Evolutionary conservation across 2,329 filamentous ascomycete species (phyloP), one percentile per base, ranked within the genome.

Genomic region (Microsporum ferrugineum): DNA sequence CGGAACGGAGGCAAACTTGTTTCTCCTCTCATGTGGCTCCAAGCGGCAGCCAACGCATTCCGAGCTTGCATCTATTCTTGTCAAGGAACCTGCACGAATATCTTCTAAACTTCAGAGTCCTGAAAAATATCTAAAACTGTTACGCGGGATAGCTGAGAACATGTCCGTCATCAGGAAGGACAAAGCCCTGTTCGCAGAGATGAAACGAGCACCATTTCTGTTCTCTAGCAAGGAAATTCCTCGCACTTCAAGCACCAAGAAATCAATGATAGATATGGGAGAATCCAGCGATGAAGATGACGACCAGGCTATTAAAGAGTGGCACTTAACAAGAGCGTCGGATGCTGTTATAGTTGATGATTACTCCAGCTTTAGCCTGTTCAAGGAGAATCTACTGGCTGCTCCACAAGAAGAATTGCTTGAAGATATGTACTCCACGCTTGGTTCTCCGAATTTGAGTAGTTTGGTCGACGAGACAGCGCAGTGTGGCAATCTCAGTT

Each of bases 331-430:
- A 0, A 78, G 82, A 38, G 86, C 91, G 1, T 79, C 77, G 57
- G 80, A 88, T 59, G 88, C 94, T 67, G 86, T 94, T 47, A 82
- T 95, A 60, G 78, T 91, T 8, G 90, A 96, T 70, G 92, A 97
- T 68, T 91, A 94, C 67, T 88, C 89, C 68, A 91, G 88, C 68
- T 96, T 92, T 71, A 86, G 87, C 38, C 79, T 94, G 1, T 99
- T 99, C 79, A 92, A 91, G 70, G 84, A 90, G 59, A 84, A 85
- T 64, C 79, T 99, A 34, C 81, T 95, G 33, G 91, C 88, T 63
- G 91, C 91, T 0, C 95, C 94, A 0, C 89, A 96, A 71, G 94
- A 99, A 69, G 94, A 97, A 64, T 71, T 76, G 0, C 78, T 99
- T 1, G 94, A 99, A 71, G 81, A 82, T 1, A 92, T 99, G 65